Conservation (phyloP, 148 eudicot genomes). For the Diospyros lotus region DNA sequence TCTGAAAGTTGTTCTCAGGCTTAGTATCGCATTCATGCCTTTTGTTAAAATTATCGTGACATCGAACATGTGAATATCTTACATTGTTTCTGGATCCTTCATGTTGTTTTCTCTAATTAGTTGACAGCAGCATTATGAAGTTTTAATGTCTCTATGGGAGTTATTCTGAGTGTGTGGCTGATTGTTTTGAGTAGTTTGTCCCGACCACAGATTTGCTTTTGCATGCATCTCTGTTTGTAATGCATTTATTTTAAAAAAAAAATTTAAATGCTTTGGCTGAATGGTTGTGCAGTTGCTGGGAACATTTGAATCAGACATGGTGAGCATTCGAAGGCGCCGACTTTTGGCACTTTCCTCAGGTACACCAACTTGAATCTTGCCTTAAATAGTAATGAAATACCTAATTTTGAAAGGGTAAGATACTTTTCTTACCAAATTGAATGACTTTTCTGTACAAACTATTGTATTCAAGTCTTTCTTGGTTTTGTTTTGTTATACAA, state of each 20-base stretch:
- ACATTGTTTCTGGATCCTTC: neutral
- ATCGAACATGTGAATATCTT: neutral
- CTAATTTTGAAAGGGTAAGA: neutral
- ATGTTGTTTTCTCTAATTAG: neutral
- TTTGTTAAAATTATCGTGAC: neutral
- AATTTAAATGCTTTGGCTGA: neutral
- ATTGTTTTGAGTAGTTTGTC: neutral
- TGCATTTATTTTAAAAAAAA: neutral
- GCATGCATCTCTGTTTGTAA: neutral
- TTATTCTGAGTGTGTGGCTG: neutral
- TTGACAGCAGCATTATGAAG: neutral
- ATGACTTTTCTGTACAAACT: neutral
- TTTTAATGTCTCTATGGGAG: neutral
- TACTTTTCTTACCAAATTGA: neutral
- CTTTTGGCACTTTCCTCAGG: constrained; percentile 44
- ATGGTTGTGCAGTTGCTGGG: constrained; percentile 7
- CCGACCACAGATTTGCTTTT: neutral
- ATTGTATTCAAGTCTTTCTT: neutral
- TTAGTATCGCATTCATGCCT: neutral
- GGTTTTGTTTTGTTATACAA: too few relatives aligned
- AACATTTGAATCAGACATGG: constrained; percentile 28
- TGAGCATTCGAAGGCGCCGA: constrained; percentile 46
- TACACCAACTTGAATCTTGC: constrained; percentile 14
- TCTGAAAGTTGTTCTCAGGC: neutral
- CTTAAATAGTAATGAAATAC: neutral